Evolutionary conservation across 176 grass and related monocot genomes (phyloP), one percentile per base, ranked within the genome.

Genomic region (Eremochloa ophiuroides): DNA sequence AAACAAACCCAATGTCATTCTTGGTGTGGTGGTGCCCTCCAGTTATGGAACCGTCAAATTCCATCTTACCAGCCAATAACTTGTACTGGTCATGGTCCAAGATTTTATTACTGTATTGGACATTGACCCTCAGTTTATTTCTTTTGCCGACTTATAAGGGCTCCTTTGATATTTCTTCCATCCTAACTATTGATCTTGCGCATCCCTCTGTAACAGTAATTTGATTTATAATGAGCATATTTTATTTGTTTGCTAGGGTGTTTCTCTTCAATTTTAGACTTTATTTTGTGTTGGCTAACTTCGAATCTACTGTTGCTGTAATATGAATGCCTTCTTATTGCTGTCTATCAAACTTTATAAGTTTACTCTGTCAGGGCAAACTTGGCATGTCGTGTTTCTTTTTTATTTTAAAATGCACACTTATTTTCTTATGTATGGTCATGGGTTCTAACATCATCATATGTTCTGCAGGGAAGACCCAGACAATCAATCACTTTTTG

Each of bases 401-500:
- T 75, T 38, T 68, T 75, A 13, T 81, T 3, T 60, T 66, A 10
- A 44, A 80, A 26, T 31, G 13, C 42, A 8, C 1, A 65, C 8
- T 25, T 29, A 3, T 26, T 44, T 53, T 51, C 22, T 15, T 75
- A 37, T 76, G 25, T 43, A 41, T 47, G 2, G 4, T 77, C 8
- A 74, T 82, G 10, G 6, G 14, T 47, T 58, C 20, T 74, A 34
- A 75, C 58, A 47, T 12, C 5, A 51, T 16, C 64, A 7, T 80
- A 71, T 75, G 8, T 87, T 86, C 30, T 66, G 30, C 88, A 98
- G 93, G 88, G 38, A 98, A 95, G 90, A 95, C 90, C 38, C 96
- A 94, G 69, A 86, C 92, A 34, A 95, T 98, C 83, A 98, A 98
- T 86, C 93, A 95, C 71, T 95, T 95, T 83, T 79, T 98, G 87